Evolutionary conservation across 1,284 basidiomycete genomes (phyloP).

Genomic region (Anthracocystis walkeri): DNA sequence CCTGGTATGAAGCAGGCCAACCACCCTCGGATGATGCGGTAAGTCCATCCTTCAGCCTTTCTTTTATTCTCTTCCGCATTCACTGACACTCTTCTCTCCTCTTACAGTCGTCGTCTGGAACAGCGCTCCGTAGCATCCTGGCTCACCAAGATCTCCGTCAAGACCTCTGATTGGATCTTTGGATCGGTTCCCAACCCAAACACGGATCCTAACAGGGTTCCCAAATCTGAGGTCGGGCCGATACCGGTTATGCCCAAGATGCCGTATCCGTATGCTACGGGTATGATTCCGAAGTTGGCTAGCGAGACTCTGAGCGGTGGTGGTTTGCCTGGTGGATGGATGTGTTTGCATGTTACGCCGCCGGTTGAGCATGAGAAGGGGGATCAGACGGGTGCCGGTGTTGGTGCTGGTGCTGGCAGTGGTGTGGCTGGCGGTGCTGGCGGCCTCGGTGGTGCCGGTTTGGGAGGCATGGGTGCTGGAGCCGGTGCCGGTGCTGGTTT

Average conservation of each 20-base stretch:
- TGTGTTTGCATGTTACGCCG: conserved; percentile 36
- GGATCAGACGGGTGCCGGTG: not conserved
- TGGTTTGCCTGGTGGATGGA: conserved; percentile 28
- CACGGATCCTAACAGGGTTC: conserved; percentile 3
- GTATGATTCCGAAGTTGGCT: conserved; percentile 34
- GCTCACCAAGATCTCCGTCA: conserved; percentile 30
- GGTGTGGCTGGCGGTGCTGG: conserved; percentile 1
- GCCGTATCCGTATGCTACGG: conserved; percentile 40
- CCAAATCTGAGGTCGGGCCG: conserved; percentile 19
- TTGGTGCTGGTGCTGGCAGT: not conserved
- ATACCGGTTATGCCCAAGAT: conserved; percentile 25
- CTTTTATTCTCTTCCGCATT: not conserved
- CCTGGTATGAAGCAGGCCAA: not conserved
- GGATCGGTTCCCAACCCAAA: conserved; percentile 13
- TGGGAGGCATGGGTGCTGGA: too few relatives aligned
- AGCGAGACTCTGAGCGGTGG: conserved; percentile 31
- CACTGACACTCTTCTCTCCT: not conserved
- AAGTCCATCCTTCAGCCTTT: not conserved
- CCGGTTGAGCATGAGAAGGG: not conserved
- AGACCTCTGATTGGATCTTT: conserved; percentile 40
- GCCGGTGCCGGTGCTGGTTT: conserved; percentile 2
- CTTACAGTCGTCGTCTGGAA: conserved; percentile 10
- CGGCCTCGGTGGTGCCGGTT: not conserved
- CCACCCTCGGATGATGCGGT: conserved; percentile 16
- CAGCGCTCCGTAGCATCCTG: conserved; percentile 23